Percentiles rank a stretch among this genome's conserved stretches.
Conservation (phyloP, 2,329 filamentous ascomycete genomes). For the Aspergillus alliaceus region DNA sequence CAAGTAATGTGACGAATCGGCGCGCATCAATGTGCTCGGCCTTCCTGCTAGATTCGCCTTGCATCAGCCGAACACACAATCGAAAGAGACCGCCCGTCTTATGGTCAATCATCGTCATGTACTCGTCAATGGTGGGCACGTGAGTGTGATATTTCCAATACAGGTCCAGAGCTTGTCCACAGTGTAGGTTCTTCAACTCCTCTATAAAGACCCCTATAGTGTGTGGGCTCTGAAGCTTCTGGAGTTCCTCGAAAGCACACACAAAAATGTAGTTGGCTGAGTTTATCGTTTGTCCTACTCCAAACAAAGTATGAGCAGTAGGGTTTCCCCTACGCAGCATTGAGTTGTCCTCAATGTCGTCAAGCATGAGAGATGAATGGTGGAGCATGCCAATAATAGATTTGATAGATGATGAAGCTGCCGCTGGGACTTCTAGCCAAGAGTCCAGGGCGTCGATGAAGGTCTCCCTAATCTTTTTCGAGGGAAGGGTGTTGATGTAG, state of each 20-base stretch:
- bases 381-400: conserved; percentile 40
- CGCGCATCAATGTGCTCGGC: conserved; percentile 18
- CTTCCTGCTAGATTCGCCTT: conserved; percentile 20
- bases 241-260: conserved; percentile 24
- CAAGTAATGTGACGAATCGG: conserved; percentile 62
- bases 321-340: conserved; percentile 42
- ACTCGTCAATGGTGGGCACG: conserved; percentile 41
- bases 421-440: conserved; percentile 36
- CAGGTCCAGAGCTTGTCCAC: conserved; percentile 43
- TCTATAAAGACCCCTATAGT: conserved; percentile 35
- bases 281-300: conserved; percentile 47
- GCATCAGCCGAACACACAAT: conserved; percentile 38
- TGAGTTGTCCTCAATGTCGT: conserved; percentile 48
- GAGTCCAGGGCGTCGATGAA: conserved; percentile 40
- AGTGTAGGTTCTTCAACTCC: conserved; percentile 38
- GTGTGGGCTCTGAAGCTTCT: conserved; percentile 11
- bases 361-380: conserved; percentile 42
- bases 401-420: conserved; percentile 32
- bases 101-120: conserved; percentile 40
- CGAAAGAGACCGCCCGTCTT: conserved; percentile 42
- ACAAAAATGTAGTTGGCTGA: conserved; percentile 45
- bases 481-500: conserved; percentile 35
- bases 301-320: conserved; percentile 45
- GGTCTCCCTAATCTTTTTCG: conserved; percentile 37
- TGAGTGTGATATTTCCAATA: conserved; percentile 38